phyloP scores from a whole-genome alignment of 1,284 basidiomycete genomes.

The Puccinia polysora region DNA sequence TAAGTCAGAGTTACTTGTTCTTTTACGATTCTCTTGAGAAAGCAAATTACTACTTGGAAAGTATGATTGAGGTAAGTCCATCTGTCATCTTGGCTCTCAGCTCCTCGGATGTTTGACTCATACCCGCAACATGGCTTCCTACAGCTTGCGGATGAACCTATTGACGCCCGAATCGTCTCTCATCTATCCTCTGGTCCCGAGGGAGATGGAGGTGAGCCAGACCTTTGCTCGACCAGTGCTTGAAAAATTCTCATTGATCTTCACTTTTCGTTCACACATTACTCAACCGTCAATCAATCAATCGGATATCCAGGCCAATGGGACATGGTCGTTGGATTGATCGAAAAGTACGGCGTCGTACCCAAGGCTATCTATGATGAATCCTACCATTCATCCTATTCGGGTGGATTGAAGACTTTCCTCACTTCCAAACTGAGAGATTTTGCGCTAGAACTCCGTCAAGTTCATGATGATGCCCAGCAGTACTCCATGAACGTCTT shows the following conservation, averaged over 20 bases:
- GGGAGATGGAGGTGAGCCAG: slow-evolving; percentile 75
- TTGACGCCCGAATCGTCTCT: slow-evolving; percentile 75
- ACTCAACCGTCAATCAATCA: neutral
- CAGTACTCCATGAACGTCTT: slow-evolving; percentile 46
- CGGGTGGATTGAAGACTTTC: slow-evolving; percentile 68
- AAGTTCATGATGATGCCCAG: slow-evolving; percentile 58
- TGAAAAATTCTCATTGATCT: too few relatives aligned
- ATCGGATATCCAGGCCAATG: slow-evolving; percentile 47
- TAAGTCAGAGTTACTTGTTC: slow-evolving; percentile 70
- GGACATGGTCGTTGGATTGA: slow-evolving; percentile 85
- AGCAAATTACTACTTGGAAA: slow-evolving; percentile 87
- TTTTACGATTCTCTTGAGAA: slow-evolving; percentile 96
- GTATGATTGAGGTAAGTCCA: slow-evolving; percentile 62
- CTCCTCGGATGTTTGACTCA: too few relatives aligned
- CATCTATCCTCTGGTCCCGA: slow-evolving; percentile 73
- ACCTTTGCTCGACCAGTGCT: neutral
- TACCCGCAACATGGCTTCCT: too few relatives aligned
- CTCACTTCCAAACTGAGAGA: slow-evolving; percentile 86
- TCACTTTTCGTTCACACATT: too few relatives aligned
- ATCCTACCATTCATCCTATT: slow-evolving; percentile 72
- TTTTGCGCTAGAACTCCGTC: slow-evolving; percentile 72
- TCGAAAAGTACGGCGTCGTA: slow-evolving; percentile 76
- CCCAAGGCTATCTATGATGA: slow-evolving; percentile 74
- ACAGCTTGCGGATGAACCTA: slow-evolving; percentile 65
- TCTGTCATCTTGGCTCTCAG: too few relatives aligned